Conservation (phyloP, 305 asterid species). For the Caryopteris hybrid region DNA sequence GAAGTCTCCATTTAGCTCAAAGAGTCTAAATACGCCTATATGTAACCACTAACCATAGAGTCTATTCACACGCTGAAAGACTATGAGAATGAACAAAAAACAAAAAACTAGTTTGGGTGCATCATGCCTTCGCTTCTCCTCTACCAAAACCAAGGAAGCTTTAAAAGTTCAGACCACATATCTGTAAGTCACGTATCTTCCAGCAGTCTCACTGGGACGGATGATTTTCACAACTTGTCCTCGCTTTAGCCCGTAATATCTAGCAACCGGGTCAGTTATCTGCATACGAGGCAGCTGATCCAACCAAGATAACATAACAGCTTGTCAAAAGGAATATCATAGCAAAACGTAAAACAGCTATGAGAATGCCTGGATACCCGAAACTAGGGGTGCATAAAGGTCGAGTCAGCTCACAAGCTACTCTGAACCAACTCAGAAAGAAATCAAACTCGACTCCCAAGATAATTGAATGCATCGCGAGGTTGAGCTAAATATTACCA, state of each 20-base stretch:
- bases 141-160: neutral
- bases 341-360: neutral
- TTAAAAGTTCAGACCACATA: slow-evolving; percentile 45
- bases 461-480: too few species aligned
- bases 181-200: slow-evolving; percentile 65
- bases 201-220: slow-evolving; percentile 87
- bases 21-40: neutral
- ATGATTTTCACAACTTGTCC: slow-evolving; percentile 77
- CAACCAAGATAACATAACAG: neutral
- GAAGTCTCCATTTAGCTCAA: neutral
- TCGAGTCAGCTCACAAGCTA: neutral
- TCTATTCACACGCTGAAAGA: neutral
- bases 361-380: neutral
- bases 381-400: neutral
- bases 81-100: neutral
- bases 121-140: neutral
- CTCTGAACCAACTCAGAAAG: too few species aligned
- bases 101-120: neutral
- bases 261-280: slow-evolving; percentile 64
- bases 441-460: too few species aligned
- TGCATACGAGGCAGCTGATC: slow-evolving; percentile 77
- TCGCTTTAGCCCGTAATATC: slow-evolving; percentile 70
- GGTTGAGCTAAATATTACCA: too few species aligned
- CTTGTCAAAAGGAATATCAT: neutral
- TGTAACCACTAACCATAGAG: neutral